phyloP scores from a whole-genome alignment of 306 rosid species.

The Purshia tridentata region DNA sequence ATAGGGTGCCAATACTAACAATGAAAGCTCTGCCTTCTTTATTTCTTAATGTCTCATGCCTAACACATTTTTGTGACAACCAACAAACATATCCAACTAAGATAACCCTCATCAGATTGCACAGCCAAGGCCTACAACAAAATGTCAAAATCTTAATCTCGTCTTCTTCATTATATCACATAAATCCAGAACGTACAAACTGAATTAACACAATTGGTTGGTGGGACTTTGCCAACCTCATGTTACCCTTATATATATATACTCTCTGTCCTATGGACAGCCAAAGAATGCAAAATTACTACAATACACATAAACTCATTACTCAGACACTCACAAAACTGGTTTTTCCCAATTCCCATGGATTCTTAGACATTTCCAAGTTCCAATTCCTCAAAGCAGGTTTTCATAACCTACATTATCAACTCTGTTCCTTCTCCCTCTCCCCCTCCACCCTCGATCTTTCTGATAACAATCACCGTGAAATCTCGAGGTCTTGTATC shows the following conservation, averaged over 20 bases:
- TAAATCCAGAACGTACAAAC: conserved; percentile 2
- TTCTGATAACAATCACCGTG: conserved; percentile 38
- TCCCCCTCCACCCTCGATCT: conserved; percentile 43
- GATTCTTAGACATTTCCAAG: conserved; percentile 12
- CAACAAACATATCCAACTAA: background rate
- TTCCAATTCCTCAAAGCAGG: conserved; percentile 29
- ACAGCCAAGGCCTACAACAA: background rate
- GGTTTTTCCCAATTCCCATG: conserved; percentile 33
- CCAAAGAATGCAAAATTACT: conserved; percentile 12
- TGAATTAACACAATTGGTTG: background rate
- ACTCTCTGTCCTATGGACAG: background rate
- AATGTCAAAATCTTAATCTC: background rate
- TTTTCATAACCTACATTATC: conserved; percentile 34
- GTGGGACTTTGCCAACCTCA: background rate
- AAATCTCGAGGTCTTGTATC: conserved; percentile 39
- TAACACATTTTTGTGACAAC: background rate
- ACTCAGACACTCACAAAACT: conserved; percentile 20
- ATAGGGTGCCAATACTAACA: too few relatives aligned
- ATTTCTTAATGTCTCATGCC: too few relatives aligned
- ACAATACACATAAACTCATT: background rate
- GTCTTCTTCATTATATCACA: background rate
- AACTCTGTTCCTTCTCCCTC: conserved; percentile 48
- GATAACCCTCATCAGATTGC: too few relatives aligned
- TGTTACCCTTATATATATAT: background rate
- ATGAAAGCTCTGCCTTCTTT: too few relatives aligned